These are phyloP conservation scores for Aspergillus sclerotiicarbonarius DNA, from an alignment of 495 filamentous ascomycete genomes.

Conservation along the genomic window DNA sequence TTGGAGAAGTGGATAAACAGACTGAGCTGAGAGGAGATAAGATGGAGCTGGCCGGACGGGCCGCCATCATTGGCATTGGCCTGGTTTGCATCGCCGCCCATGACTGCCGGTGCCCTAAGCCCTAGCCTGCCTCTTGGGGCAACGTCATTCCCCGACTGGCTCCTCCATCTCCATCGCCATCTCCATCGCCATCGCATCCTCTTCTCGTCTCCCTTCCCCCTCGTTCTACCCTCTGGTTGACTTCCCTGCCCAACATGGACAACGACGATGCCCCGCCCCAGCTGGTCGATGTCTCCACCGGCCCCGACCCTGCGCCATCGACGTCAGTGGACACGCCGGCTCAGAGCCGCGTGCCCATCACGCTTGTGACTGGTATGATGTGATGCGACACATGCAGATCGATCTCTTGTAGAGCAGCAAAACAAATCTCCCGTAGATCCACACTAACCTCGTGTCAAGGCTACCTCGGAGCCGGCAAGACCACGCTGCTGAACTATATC, in stretches of 20 bases:
- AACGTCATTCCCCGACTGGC: slow-evolving; percentile 45
- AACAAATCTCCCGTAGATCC: not conserved
- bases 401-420: not conserved
- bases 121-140: slow-evolving; percentile 34
- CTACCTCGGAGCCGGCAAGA: slow-evolving; percentile 94
- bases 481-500: slow-evolving; percentile 93
- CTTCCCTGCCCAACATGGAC: slow-evolving; percentile 40
- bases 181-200: not conserved
- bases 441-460: slow-evolving; percentile 35
- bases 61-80: not conserved
- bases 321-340: slow-evolving; percentile 40
- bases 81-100: slow-evolving; percentile 5
- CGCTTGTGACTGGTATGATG: slow-evolving; percentile 79
- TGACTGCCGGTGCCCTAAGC: slow-evolving; percentile 41
- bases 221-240: not conserved
- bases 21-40: slow-evolving; percentile 13
- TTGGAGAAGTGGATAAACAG: slow-evolving; percentile 4
- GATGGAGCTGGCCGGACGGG: slow-evolving; percentile 1
- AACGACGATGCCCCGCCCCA: slow-evolving; percentile 74
- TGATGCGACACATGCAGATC: slow-evolving; percentile 8
- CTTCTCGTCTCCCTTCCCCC: not conserved
- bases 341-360: slow-evolving; percentile 76
- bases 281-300: slow-evolving; percentile 57
- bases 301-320: slow-evolving; percentile 28
- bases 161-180: not conserved